Evolutionary conservation across 495 filamentous ascomycete genomes (phyloP).

Genomic region (Aspergillus affinis): DNA sequence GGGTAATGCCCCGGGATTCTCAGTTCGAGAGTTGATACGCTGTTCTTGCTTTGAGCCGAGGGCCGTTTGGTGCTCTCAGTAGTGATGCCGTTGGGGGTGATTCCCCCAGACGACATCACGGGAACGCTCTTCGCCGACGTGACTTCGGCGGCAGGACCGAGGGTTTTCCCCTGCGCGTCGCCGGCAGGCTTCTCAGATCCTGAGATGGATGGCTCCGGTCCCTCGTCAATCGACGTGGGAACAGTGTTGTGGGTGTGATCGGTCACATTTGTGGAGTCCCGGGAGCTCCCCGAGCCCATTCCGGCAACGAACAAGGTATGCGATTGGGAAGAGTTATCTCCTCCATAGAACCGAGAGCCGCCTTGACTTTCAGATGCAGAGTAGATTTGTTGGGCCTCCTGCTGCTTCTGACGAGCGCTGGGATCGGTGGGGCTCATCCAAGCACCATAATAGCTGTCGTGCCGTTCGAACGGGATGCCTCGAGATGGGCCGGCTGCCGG

Average conservation of each 20-base stretch:
- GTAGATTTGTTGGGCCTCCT: conserved; percentile 14
- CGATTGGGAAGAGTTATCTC: conserved; percentile 18
- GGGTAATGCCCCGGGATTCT: conserved; percentile 43
- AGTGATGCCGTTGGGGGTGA: conserved; percentile 8
- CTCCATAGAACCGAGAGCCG: conserved; percentile 25
- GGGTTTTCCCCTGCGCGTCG: conserved; percentile 3
- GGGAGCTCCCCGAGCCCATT: conserved; percentile 23
- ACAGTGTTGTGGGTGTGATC: conserved; percentile 39
- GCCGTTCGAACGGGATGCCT: conserved; percentile 26
- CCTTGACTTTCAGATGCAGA: conserved; percentile 21
- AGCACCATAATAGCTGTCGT: conserved; percentile 21
- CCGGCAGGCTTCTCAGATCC: conserved; percentile 4
- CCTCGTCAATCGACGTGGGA: conserved; percentile 38
- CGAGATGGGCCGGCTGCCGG: background rate
- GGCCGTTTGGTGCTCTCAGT: conserved; percentile 18
- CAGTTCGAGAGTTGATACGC: conserved; percentile 31
- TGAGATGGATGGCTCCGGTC: conserved; percentile 9
- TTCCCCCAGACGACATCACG: background rate
- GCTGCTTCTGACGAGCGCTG: conserved; percentile 25
- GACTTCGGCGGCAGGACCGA: conserved; percentile 1
- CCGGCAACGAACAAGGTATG: conserved; percentile 22
- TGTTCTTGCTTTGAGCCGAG: conserved; percentile 27
- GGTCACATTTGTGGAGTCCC: conserved; percentile 36
- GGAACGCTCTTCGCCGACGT: conserved; percentile 4
- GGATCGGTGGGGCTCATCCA: conserved; percentile 25